Evolutionary conservation across 495 filamentous ascomycete species (phyloP), one percentile per base, ranked within the genome.

Genomic region (Margaritispora aquatica): DNA sequence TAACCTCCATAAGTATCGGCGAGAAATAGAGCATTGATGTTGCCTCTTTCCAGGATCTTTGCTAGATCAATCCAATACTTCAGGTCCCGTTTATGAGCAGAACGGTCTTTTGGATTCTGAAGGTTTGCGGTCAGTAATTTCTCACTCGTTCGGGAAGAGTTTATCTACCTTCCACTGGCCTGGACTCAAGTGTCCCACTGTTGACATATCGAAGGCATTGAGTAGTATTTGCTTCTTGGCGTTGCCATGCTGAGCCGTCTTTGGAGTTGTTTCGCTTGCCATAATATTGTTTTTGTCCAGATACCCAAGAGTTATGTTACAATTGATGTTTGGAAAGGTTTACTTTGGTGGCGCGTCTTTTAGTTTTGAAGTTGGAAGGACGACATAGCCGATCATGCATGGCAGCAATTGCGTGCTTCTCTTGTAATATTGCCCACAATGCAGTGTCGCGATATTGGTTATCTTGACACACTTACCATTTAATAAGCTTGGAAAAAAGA

Each of bases 201-300:
- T 63, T 17, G 50, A 59, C 60, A 90, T 90, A 63, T 92, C 88
- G 58, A 88, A 85, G 1, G 87, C 88, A 67, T 91, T 86, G 5
- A 92, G 74, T 67, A 92, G 73, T 17, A 92, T 77, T 68, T 88
- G 85, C 57, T 88, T 84, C 71, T 90, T 88, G 24, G 41, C 17
- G 8, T 47, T 5, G 17, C 44, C 17, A n/a, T 47, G 4, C 13
- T 13, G 5, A 10, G 44, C 55, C 41, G 29, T 24, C 44, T 22
- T 47, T n/a, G 44, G 15, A 5, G 15, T 47, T n/a, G 44, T 22
- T 47, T 47, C 44, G 44, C 8, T 13, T 34, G 29, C 13, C 29
- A 34, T 34, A 13, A 34, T 34, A 13, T 5, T 5, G 13, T 13
- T 47, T 47, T 22, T 47, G 4, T 5, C 17, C 44, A n/a, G 20